Evolutionary conservation across 225 moss, liverwort and hornwort genomes (phyloP).

Genomic region (Straminergon stramineum): DNA sequence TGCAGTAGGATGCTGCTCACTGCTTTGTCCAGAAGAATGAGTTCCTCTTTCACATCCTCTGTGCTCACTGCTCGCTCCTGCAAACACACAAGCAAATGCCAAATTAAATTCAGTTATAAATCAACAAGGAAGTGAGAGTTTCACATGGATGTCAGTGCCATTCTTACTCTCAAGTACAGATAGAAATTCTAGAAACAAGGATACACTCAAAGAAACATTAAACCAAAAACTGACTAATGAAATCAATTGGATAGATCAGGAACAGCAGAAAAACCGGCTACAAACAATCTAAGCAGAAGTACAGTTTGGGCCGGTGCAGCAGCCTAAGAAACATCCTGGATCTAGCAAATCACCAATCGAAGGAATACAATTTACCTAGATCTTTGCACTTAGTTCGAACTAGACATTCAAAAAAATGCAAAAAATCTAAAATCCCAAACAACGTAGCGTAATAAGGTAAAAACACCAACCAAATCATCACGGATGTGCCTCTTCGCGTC

Average conservation of each 20-base stretch:
- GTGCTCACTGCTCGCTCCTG: slow-evolving; percentile 84
- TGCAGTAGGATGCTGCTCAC: slow-evolving; percentile 86
- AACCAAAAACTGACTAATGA: not conserved
- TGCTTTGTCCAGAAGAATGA: slow-evolving; percentile 76
- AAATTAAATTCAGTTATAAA: not conserved
- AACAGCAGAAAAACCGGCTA: not conserved
- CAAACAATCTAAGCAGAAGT: not conserved
- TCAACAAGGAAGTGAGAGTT: not conserved
- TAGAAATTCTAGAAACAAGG: not conserved
- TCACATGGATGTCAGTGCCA: not conserved
- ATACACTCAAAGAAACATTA: not conserved
- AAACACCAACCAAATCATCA: slow-evolving; percentile 77
- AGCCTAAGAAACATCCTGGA: not conserved
- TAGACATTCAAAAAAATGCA: not conserved
- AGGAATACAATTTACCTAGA: not conserved
- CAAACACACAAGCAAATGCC: not conserved
- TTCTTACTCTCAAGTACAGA: not conserved
- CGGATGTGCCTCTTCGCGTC: slow-evolving; percentile 89
- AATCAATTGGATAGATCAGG: not conserved
- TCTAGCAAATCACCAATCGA: not conserved
- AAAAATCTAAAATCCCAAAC: not conserved
- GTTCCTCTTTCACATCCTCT: slow-evolving; percentile 85
- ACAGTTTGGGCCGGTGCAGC: not conserved
- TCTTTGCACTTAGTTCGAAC: not conserved
- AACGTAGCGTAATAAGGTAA: not conserved